Percentiles rank a stretch among this genome's conserved stretches.
Evolutionary conservation across 208 protist genomes (phyloP).

Genomic region (Plasmodiophora brassicae): DNA sequence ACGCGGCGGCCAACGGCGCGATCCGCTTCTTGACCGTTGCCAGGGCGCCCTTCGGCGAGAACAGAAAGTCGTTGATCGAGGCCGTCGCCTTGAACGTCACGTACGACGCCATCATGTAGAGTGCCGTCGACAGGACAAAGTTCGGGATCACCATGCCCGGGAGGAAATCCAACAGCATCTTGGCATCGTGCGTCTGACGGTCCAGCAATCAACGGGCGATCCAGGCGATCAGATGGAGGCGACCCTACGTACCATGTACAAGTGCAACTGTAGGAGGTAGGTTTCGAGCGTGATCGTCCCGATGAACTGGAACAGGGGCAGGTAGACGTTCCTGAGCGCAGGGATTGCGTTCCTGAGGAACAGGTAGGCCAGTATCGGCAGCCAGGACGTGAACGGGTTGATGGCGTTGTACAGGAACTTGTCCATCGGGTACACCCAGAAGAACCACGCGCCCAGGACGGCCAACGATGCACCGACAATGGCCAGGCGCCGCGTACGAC

Average conservation of each 20-base stretch:
- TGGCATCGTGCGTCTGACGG: conserved; percentile 42
- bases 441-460: conserved; percentile 51
- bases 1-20: too few relatives aligned
- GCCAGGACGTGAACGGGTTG: conserved; percentile 69
- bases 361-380: conserved; percentile 65
- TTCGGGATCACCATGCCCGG: conserved; percentile 34
- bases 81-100: neutral
- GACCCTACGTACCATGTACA: conserved; percentile 41
- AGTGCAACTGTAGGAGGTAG: conserved; percentile 64
- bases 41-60: too few relatives aligned
- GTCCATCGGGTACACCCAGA: conserved; percentile 38
- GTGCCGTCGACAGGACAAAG: conserved; percentile 33
- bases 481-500: conserved; percentile 45
- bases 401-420: conserved; percentile 66
- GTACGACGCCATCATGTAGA: conserved; percentile 5
- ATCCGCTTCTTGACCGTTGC: too few relatives aligned
- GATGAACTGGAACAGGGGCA: conserved; percentile 59
- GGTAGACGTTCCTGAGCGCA: conserved; percentile 54
- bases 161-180: conserved; percentile 40
- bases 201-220: too few relatives aligned
- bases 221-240: too few relatives aligned
- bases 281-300: conserved; percentile 75
- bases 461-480: conserved; percentile 35
- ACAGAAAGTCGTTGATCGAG: neutral
- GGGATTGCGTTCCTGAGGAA: conserved; percentile 67